Conservation (phyloP, 768 basidiomycete species). For the Suillus luteus region DNA sequence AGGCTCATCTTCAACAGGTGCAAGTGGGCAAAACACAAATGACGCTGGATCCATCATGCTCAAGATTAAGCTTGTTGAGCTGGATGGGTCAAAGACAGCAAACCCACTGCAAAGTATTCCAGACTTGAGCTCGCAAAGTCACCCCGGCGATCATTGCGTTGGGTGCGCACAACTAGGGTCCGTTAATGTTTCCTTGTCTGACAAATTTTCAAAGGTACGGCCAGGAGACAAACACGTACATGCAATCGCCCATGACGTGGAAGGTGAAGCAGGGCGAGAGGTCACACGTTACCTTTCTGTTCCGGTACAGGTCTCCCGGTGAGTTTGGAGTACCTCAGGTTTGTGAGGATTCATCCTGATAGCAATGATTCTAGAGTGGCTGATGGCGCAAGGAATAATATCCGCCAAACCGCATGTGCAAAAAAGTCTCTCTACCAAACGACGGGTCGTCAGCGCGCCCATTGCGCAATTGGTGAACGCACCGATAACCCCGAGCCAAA, state of each 20-base stretch:
- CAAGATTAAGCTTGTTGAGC: slow-evolving; percentile 44
- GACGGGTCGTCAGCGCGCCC: slow-evolving; percentile 46
- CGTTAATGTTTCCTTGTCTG: slow-evolving; percentile 10
- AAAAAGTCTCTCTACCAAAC: slow-evolving; percentile 28
- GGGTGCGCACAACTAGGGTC: slow-evolving; percentile 39
- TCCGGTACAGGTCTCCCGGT: slow-evolving; percentile 64
- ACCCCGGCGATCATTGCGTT: slow-evolving; percentile 44
- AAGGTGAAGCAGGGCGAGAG: slow-evolving; percentile 38
- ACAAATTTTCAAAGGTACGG: slow-evolving; percentile 48
- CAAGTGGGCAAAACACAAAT: slow-evolving; percentile 25
- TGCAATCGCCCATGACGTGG: slow-evolving; percentile 56
- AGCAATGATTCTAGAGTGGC: slow-evolving; percentile 41
- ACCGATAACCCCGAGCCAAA: slow-evolving; percentile 16
- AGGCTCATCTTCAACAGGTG: slow-evolving; percentile 9
- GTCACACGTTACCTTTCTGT: slow-evolving; percentile 67
- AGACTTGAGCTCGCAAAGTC: slow-evolving; percentile 37
- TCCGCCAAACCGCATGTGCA: slow-evolving; percentile 24
- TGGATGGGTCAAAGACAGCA: slow-evolving; percentile 36
- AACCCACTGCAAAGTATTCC: slow-evolving; percentile 47
- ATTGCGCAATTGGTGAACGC: slow-evolving; percentile 12
- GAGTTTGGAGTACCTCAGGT: slow-evolving; percentile 18
- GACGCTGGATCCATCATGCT: slow-evolving; percentile 57
- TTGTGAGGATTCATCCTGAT: not conserved
- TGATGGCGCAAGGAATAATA: slow-evolving; percentile 54
- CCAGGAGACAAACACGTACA: slow-evolving; percentile 37